These are phyloP conservation scores for Cladosporium sphaerospermum DNA, from an alignment of 2,329 filamentous ascomycete genomes.

Conservation along the genomic window DNA sequence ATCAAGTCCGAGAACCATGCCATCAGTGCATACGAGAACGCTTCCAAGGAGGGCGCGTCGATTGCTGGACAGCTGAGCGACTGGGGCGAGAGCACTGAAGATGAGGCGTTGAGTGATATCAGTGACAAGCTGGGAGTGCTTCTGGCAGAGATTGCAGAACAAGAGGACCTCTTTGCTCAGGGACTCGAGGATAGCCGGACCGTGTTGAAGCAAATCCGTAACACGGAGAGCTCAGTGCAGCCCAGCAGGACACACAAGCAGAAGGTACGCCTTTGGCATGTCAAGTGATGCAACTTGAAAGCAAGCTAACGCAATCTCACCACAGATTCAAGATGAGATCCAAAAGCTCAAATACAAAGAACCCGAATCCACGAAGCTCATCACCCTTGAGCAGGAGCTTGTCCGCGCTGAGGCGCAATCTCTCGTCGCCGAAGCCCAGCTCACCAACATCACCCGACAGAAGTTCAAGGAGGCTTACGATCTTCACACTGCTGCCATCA, in stretches of 20 bases:
- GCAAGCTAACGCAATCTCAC: background rate
- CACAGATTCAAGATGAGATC: constrained; percentile 78
- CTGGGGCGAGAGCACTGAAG: constrained; percentile 88
- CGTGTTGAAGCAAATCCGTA: constrained; percentile 83
- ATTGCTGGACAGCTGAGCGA: constrained; percentile 90
- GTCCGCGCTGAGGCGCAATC: constrained; percentile 94
- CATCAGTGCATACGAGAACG: constrained; percentile 75
- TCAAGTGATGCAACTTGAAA: background rate
- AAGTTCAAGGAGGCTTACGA: constrained; percentile 96
- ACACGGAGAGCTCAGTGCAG: constrained; percentile 93
- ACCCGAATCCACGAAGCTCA: constrained; percentile 72
- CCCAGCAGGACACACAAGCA: constrained; percentile 80
- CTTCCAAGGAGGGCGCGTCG: constrained; percentile 73
- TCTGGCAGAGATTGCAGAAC: constrained; percentile 85
- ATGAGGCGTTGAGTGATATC: constrained; percentile 81
- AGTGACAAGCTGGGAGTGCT: constrained; percentile 94
- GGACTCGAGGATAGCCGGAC: constrained; percentile 77
- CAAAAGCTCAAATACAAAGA: constrained; percentile 87
- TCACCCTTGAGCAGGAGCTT: constrained; percentile 89
- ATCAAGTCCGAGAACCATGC: constrained; percentile 94
- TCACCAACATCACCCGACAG: constrained; percentile 91
- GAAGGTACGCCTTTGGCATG: constrained; percentile 45
- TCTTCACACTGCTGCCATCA: constrained; percentile 78
- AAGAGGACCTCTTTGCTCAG: constrained; percentile 83
- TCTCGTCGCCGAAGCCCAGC: constrained; percentile 89